These are phyloP conservation scores for Aspergillus sojae DNA, from an alignment of 2,329 filamentous ascomycete genomes.

Conservation along the genomic window DNA sequence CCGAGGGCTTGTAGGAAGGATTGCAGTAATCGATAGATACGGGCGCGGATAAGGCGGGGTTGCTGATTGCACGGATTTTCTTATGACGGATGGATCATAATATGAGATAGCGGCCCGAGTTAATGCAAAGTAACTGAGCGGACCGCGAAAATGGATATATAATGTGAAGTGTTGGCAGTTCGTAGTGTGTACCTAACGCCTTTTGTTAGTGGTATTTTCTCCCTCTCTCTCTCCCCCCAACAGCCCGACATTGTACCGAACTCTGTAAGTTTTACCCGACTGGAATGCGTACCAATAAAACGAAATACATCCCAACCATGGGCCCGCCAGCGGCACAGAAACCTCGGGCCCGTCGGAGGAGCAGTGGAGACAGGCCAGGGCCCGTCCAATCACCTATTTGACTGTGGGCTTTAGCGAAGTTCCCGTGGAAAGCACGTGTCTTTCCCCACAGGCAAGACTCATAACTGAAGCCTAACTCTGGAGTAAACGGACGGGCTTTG, in stretches of 20 bases:
- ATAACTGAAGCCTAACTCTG: slow-evolving; percentile 1
- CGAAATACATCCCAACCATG: slow-evolving; percentile 1
- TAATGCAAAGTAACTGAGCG: neutral
- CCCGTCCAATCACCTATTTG: neutral
- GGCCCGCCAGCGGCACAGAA: neutral
- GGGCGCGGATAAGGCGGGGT: neutral
- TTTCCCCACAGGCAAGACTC: neutral
- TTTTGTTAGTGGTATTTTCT: neutral
- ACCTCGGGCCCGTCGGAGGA: neutral
- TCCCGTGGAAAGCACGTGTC: neutral
- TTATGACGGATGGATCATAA: neutral
- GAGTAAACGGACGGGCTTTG: neutral
- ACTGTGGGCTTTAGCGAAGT: neutral
- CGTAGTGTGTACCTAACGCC: neutral
- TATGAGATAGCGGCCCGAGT: neutral
- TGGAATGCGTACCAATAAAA: neutral
- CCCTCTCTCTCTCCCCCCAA: neutral
- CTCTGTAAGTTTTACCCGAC: neutral
- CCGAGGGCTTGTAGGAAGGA: neutral
- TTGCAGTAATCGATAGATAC: neutral
- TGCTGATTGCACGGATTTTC: neutral
- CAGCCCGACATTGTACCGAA: neutral
- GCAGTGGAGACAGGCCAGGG: neutral
- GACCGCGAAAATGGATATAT: neutral
- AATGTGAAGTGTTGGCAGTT: neutral